phyloP scores from a whole-genome alignment of 2,329 filamentous ascomycete genomes.

The Fusarium nelsonii region DNA sequence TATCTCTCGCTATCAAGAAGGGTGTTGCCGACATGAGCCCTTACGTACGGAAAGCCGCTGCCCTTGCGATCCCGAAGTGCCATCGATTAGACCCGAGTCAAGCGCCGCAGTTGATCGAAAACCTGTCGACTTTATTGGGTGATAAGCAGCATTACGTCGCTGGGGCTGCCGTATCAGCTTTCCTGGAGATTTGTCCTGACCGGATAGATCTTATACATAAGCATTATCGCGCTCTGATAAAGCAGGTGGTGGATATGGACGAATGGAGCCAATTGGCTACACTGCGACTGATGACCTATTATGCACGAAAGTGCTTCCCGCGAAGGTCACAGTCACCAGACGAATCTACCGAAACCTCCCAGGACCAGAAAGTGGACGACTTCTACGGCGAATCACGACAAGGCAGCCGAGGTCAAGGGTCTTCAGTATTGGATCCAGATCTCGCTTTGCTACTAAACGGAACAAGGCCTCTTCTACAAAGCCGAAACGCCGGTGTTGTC shows the following conservation, averaged over 20 bases:
- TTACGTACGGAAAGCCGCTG: constrained; percentile 90
- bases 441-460: constrained; percentile 82
- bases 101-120: constrained; percentile 85
- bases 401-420: constrained; percentile 59
- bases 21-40: constrained; percentile 95
- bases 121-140: constrained; percentile 80
- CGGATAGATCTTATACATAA: constrained; percentile 89
- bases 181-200: constrained; percentile 89
- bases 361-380: constrained; percentile 66
- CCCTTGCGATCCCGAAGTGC: constrained; percentile 94
- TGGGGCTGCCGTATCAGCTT: constrained; percentile 90
- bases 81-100: constrained; percentile 90
- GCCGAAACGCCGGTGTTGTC: constrained; percentile 92
- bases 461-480: constrained; percentile 88
- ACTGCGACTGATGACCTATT: constrained; percentile 83
- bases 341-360: constrained; percentile 53
- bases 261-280: constrained; percentile 96
- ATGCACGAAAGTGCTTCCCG: constrained; percentile 90
- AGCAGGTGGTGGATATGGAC: constrained; percentile 97
- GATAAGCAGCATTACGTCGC: constrained; percentile 98
- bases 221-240: constrained; percentile 86
- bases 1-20: constrained; percentile 94
- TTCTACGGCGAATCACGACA: constrained; percentile 81
- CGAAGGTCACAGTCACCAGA: constrained; percentile 70
- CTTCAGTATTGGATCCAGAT: constrained; percentile 79